A percentile compares a stretch with the other conserved stretches of the same genome.
These are phyloP conservation scores for Malus sieversii DNA, from an alignment of 306 rosid genomes.

Conservation along the genomic window DNA sequence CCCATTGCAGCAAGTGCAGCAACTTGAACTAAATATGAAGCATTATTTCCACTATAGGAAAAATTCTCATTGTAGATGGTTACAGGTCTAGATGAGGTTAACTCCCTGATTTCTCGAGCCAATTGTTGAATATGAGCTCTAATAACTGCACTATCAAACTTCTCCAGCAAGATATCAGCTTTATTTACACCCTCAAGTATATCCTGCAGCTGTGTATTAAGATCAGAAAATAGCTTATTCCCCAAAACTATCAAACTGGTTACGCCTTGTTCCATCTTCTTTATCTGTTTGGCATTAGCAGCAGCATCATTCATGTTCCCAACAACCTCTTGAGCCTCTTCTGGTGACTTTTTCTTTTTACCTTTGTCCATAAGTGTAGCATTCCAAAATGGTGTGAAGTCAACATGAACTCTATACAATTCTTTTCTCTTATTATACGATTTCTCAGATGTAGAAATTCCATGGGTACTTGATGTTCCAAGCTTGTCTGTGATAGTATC, in stretches of 20 bases:
- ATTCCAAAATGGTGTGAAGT: too few relatives aligned
- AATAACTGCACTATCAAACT: conserved; percentile 39
- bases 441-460: too few relatives aligned
- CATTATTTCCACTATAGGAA: conserved; percentile 46
- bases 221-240: conserved; percentile 52
- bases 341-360: too few relatives aligned
- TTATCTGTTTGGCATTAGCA: too few relatives aligned
- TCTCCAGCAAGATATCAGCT: conserved; percentile 37
- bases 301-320: too few relatives aligned
- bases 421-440: too few relatives aligned
- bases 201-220: conserved; percentile 63
- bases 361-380: too few relatives aligned
- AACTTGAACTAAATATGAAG: conserved; percentile 62
- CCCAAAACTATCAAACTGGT: conserved; percentile 65
- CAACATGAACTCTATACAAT: too few relatives aligned
- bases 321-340: too few relatives aligned
- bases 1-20: conserved; percentile 81
- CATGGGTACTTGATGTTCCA: too few relatives aligned
- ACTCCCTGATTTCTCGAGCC: conserved; percentile 70
- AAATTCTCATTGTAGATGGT: conserved; percentile 49
- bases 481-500: too few relatives aligned
- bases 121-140: conserved; percentile 68
- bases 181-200: conserved; percentile 50
- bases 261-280: conserved; percentile 34
- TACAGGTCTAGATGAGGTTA: conserved; percentile 52